Evolutionary conservation across 2,329 filamentous ascomycete genomes (phyloP).

Genomic region (Fusarium multiceps): DNA sequence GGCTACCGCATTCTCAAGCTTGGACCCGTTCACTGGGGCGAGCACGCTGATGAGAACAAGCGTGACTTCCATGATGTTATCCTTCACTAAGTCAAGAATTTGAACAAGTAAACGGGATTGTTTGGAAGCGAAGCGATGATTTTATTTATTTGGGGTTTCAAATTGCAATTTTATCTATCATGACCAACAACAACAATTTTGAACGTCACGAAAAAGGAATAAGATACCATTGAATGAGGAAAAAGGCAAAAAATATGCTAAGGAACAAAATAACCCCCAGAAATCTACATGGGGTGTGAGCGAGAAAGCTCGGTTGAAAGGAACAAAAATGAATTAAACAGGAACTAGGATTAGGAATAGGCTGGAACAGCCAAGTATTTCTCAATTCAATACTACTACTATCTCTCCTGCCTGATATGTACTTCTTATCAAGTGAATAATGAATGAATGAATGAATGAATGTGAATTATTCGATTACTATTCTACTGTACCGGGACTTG

Average conservation of each 20-base stretch:
- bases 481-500: not conserved
- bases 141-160: constrained; percentile 1
- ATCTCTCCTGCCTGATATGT: not conserved
- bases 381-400: constrained; percentile 13
- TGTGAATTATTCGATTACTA: constrained; percentile 11
- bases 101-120: not conserved
- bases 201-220: not conserved
- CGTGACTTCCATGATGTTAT: constrained; percentile 65
- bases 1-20: constrained; percentile 70
- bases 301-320: constrained; percentile 40
- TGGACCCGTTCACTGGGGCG: constrained; percentile 72
- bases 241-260: constrained; percentile 3
- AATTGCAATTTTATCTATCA: constrained; percentile 2
- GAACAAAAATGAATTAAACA: constrained; percentile 29
- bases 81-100: constrained; percentile 50
- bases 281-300: constrained; percentile 19
- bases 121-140: constrained; percentile 31
- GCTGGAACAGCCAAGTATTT: constrained; percentile 27
- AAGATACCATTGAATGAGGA: constrained; percentile 6
- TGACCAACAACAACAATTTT: not conserved
- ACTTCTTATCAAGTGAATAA: not conserved
- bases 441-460: not conserved
- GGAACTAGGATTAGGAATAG: constrained; percentile 44
- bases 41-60: constrained; percentile 67
- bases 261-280: not conserved